Conservation (phyloP, 2,329 filamentous ascomycete species). For the Colletotrichum acutatum region DNA sequence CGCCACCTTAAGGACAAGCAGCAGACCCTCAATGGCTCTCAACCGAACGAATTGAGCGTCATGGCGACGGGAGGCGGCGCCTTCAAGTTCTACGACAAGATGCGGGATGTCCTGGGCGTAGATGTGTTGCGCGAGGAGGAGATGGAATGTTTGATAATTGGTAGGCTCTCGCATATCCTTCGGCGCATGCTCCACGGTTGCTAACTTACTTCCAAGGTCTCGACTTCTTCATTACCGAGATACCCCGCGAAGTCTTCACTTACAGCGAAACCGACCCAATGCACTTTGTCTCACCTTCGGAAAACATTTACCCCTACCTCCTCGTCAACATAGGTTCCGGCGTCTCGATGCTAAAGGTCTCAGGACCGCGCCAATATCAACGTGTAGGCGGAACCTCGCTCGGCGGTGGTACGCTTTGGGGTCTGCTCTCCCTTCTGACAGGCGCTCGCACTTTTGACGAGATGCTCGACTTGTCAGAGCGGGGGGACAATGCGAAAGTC, state of each 20-base stretch:
- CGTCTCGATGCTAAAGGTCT: slow-evolving; percentile 97
- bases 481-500: slow-evolving; percentile 90
- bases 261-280: slow-evolving; percentile 93
- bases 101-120: slow-evolving; percentile 84
- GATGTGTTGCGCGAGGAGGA: slow-evolving; percentile 94
- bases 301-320: slow-evolving; percentile 92
- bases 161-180: slow-evolving; percentile 56
- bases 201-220: slow-evolving; percentile 71
- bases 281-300: slow-evolving; percentile 84
- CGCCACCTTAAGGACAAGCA: slow-evolving; percentile 86
- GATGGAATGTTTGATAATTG: slow-evolving; percentile 98
- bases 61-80: slow-evolving; percentile 97
- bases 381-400: slow-evolving; percentile 95
- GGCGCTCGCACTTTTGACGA: slow-evolving; percentile 97
- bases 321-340: slow-evolving; percentile 98
- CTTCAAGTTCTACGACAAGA: slow-evolving; percentile 95
- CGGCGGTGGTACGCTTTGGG: slow-evolving; percentile 98
- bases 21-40: slow-evolving; percentile 77
- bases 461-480: slow-evolving; percentile 92
- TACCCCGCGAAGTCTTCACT: slow-evolving; percentile 95
- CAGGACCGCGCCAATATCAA: slow-evolving; percentile 84
- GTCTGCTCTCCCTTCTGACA: slow-evolving; percentile 88
- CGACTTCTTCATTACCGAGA: slow-evolving; percentile 99
- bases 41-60: slow-evolving; percentile 80
- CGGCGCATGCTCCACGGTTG: not conserved